Percentiles rank a stretch among this genome's conserved stretches.
Conservation (phyloP, 83 land plant species). For the Diphasiastrum complanatum region DNA sequence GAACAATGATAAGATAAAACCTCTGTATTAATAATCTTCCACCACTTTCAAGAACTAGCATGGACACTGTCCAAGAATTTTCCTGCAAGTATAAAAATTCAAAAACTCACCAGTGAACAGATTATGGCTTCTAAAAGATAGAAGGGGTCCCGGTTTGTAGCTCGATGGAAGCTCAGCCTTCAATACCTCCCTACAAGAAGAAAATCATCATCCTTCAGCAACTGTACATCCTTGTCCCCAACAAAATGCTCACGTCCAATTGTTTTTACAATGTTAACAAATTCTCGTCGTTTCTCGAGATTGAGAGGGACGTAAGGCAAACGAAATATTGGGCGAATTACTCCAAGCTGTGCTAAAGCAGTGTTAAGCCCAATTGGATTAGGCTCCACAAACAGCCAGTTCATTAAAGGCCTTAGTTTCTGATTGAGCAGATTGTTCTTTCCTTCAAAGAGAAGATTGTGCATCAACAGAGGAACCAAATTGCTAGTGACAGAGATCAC, state of each 20-base stretch:
- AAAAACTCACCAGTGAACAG: not conserved
- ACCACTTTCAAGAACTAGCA: no score
- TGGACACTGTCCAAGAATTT: not conserved
- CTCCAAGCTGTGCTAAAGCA: constrained; percentile 86
- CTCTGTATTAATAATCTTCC: no score
- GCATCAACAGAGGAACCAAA: constrained; percentile 73
- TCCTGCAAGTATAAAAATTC: not conserved
- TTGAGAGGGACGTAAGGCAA: constrained; percentile 78
- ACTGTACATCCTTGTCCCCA: constrained; percentile 66
- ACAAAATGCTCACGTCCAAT: constrained; percentile 83
- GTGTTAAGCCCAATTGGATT: constrained; percentile 92
- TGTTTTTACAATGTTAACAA: constrained; percentile 61
- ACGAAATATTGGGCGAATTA: constrained; percentile 76
- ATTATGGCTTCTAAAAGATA: not conserved
- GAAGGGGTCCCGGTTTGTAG: not conserved
- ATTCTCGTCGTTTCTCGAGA: constrained; percentile 52
- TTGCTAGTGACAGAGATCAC: constrained; percentile 91
- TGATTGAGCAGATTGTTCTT: constrained; percentile 45
- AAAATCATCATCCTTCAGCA: constrained; percentile 75
- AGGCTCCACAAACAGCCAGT: constrained; percentile 89
- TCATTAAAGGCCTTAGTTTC: constrained; percentile 62
- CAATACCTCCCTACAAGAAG: constrained; percentile 57
- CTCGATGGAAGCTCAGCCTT: not conserved
- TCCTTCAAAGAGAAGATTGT: constrained; percentile 58
- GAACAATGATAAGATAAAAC: no score